Evolutionary conservation across 305 asterid species (phyloP), one percentile per base, ranked within the genome.

Genomic region (Withania somnifera): DNA sequence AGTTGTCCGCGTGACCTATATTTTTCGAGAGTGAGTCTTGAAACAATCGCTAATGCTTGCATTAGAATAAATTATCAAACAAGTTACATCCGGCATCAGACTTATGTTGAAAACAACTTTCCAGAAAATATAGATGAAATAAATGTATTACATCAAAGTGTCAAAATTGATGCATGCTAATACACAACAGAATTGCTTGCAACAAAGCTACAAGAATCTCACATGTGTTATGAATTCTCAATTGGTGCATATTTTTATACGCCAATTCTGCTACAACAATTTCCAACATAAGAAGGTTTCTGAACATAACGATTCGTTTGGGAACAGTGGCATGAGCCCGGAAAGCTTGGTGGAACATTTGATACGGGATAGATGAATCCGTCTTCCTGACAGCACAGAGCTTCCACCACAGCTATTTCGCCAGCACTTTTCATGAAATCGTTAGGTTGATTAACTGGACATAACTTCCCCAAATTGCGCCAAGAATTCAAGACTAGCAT

Each of bases 401-500:
- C 26, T 50, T 75, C 20, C 24, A 14, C 58, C 58, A 73, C 24
- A 51, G 15, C 79, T 71, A 45, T 45, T 7, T 45, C 3, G 38
- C 58, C 3, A 26, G 40, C 30, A 11, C 8, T 4, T 30, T 17
- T 11, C 1, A 47, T 71, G 79, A 73, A 73, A 47, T 73, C 9
- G 22, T 14, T 73, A 47, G 10, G 5, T 50, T 75, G 60, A 17
- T 28, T 9, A 75, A 17, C 63, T 26, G 61, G 24, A 69, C 40
- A 26, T 24, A 15, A 47, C 30, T 28, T 7, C 11, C 20, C 2
- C 42, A 2, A n/a, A 61, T n/a, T n/a, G n/a, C n/a, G 26, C 34
- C 36, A 63, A 60, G 28, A 79, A 17, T 30, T 63, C 73, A 38
- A 22, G 36, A 78, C 83, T 82, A 85, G 77, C 81, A 66, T 63